Conservation (phyloP, 257 asterid species). For the Jacaranda mimosifolia region DNA sequence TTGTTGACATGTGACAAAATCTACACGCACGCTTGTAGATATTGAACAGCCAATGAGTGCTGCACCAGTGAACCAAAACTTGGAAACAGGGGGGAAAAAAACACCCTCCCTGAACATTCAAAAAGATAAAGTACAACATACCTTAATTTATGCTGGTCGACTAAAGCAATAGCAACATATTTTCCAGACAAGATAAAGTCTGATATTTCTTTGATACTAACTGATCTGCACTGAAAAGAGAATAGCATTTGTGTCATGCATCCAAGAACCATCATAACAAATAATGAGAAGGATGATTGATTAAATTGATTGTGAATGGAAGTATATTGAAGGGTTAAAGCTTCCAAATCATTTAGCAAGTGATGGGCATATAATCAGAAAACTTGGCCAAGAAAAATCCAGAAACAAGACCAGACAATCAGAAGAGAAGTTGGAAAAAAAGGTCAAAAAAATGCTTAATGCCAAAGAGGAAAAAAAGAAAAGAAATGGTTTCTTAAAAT, state of each 20-base stretch:
- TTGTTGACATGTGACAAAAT: conserved; percentile 4
- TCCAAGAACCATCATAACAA: neutral
- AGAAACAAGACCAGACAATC: conserved; percentile 29
- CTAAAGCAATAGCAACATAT: conserved; percentile 80
- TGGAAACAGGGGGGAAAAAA: conserved; percentile 8
- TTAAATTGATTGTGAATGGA: neutral
- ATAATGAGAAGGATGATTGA: neutral
- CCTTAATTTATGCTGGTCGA: conserved; percentile 88
- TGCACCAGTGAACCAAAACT: neutral
- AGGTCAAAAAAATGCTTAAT: neutral
- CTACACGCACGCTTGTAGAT: neutral
- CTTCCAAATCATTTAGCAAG: conserved; percentile 22
- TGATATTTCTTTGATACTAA: conserved; percentile 72
- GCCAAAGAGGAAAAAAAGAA: neutral
- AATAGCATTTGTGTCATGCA: conserved; percentile 42
- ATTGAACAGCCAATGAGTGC: conserved; percentile 10
- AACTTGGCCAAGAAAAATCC: neutral
- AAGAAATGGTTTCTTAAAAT: neutral
- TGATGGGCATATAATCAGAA: conserved; percentile 5
- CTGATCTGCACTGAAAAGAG: conserved; percentile 85
- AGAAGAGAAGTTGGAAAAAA: conserved; percentile 4
- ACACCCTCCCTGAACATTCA: conserved; percentile 8
- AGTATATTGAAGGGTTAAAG: neutral
- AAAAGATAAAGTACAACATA: conserved; percentile 34
- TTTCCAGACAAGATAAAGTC: conserved; percentile 73